A percentile compares a stretch with the other conserved stretches of the same genome.
phyloP scores from a whole-genome alignment of 164 flowering plant species.

The Berberis vulgaris region DNA sequence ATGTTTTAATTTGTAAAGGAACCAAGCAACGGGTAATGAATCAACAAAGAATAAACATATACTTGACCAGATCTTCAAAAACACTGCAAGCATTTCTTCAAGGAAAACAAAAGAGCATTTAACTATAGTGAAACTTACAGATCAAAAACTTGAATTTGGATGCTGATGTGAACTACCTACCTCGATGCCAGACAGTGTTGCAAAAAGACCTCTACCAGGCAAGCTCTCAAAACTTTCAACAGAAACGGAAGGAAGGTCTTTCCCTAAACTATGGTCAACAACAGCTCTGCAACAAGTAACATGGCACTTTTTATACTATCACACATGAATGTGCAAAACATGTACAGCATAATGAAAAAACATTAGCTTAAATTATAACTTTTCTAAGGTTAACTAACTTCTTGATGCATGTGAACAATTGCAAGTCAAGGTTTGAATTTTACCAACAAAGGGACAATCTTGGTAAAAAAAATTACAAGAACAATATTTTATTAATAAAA shows the following conservation, averaged over 20 bases:
- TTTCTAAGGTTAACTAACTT: too few species aligned
- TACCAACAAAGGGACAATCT: too few species aligned
- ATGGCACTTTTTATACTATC: background rate
- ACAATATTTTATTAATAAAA: too few species aligned
- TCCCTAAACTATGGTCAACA: constrained; percentile 80
- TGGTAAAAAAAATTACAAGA: too few species aligned
- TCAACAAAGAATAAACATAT: too few species aligned
- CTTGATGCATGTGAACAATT: too few species aligned
- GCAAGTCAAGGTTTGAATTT: too few species aligned
- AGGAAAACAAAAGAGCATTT: background rate
- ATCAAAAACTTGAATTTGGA: background rate
- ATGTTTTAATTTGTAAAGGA: too few species aligned
- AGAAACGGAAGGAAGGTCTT: constrained; percentile 79
- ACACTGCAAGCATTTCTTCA: too few species aligned
- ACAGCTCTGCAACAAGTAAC: constrained; percentile 65
- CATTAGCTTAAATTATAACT: too few species aligned
- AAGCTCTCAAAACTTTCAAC: constrained; percentile 79
- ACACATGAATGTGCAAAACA: background rate
- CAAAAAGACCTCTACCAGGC: constrained; percentile 92
- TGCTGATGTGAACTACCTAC: constrained; percentile 25
- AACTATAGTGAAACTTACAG: background rate
- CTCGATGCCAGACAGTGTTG: constrained; percentile 68
- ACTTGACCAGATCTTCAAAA: too few species aligned
- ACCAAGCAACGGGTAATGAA: too few species aligned
- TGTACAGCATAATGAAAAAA: background rate